These are phyloP conservation scores for Knoxia roxburghii DNA, from an alignment of 257 asterid genomes.

Conservation along the genomic window DNA sequence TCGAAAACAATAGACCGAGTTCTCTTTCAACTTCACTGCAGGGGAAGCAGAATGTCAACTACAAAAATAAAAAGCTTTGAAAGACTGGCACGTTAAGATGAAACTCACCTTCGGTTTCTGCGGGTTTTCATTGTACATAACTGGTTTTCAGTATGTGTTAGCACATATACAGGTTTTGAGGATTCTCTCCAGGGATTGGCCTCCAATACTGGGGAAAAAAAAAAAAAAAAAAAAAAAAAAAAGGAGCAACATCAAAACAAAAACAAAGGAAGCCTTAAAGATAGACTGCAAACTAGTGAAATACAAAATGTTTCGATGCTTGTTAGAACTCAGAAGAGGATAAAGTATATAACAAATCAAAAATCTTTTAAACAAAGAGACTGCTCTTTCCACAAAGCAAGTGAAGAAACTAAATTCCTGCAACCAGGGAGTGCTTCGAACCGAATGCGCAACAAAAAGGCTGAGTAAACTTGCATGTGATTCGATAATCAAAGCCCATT, in stretches of 20 bases:
- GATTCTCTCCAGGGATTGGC: conserved; percentile 91
- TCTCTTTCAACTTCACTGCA: conserved; percentile 89
- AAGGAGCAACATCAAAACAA: conserved; percentile 3
- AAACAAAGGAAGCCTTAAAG: not conserved
- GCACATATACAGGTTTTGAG: conserved; percentile 83
- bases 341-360: not conserved
- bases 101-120: conserved; percentile 62
- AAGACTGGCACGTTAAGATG: conserved; percentile 11
- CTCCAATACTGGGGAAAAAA: conserved; percentile 57
- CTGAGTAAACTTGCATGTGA: not conserved
- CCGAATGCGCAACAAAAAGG: not conserved
- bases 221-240: too few species aligned
- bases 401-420: not conserved
- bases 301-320: not conserved
- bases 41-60: conserved; percentile 18
- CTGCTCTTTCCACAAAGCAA: not conserved
- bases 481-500: not conserved
- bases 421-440: too few species aligned
- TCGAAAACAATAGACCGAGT: conserved; percentile 74
- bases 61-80: not conserved
- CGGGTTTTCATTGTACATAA: conserved; percentile 92
- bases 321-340: not conserved
- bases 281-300: not conserved
- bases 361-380: not conserved
- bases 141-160: conserved; percentile 87